Percentiles rank a stretch among this genome's conserved stretches.
Evolutionary conservation across 2,329 filamentous ascomycete species (phyloP).

Genomic region (Orbilia ellipsospora): DNA sequence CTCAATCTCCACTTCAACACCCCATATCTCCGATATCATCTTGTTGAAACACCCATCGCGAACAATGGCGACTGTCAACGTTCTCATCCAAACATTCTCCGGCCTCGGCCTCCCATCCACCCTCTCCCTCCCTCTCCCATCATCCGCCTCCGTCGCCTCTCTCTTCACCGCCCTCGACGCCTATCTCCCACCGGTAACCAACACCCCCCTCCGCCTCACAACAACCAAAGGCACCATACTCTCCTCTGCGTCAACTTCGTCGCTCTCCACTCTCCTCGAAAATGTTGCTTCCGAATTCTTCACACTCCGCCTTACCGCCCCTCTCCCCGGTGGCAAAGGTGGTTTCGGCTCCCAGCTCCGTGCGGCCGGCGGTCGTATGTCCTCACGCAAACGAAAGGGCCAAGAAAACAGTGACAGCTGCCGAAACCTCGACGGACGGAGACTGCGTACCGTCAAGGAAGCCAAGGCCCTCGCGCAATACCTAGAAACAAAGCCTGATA

Average conservation of each 20-base stretch:
- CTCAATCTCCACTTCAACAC: background rate
- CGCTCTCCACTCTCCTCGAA: slow-evolving; percentile 70
- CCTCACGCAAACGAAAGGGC: slow-evolving; percentile 87
- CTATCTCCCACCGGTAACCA: slow-evolving; percentile 65
- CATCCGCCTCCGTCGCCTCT: slow-evolving; percentile 73
- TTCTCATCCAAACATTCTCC: slow-evolving; percentile 85
- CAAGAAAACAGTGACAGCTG: slow-evolving; percentile 89
- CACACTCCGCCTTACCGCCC: slow-evolving; percentile 80
- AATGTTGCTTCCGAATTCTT: slow-evolving; percentile 77
- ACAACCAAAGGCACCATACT: slow-evolving; percentile 77
- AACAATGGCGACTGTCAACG: slow-evolving; percentile 47
- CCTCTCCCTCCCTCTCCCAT: slow-evolving; percentile 77
- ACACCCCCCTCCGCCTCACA: slow-evolving; percentile 75
- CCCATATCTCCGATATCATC: background rate
- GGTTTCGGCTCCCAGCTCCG: slow-evolving; percentile 97
- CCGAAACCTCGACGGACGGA: slow-evolving; percentile 89
- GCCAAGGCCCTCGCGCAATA: slow-evolving; percentile 96
- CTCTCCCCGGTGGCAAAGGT: slow-evolving; percentile 91
- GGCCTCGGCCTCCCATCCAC: slow-evolving; percentile 86
- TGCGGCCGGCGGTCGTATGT: slow-evolving; percentile 97
- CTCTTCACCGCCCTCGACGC: slow-evolving; percentile 72
- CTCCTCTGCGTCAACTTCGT: slow-evolving; percentile 82
- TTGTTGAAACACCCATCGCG: background rate
- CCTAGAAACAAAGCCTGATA: slow-evolving; percentile 92
- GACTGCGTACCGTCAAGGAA: slow-evolving; percentile 90